Evolutionary conservation across 2,329 filamentous ascomycete species (phyloP), one percentile per base, ranked within the genome.

Genomic region (Arthrobotrys entomopaga): DNA sequence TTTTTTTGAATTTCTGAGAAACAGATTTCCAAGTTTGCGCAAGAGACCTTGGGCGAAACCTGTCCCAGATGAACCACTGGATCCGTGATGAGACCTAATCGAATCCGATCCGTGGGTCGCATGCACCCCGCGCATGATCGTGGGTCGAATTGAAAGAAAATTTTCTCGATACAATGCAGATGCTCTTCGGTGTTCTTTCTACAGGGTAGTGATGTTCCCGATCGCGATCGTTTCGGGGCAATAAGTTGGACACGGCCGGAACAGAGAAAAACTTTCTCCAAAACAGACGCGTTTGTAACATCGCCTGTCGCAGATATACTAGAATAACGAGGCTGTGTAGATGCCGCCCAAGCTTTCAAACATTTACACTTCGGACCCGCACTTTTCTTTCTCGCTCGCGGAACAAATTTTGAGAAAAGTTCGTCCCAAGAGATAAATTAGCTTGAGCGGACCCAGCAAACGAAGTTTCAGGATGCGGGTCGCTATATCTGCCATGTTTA

Each of bases 251-350:
- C 53, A 58, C 15, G 13, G 56, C 24, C 16, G 38, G 65, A 15
- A 50, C 29, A 26, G 59, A 61, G 60, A 63, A 52, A 58, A 19
- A 46, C 11, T 10, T n/a, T n/a, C n/a, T 42, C 63, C 49, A n/a
- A 72, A 72, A 65, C 46, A 60, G 40, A 40, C 54, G 61, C 52
- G 63, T n/a, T 19, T 61, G 70, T 67, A 65, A 67, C 70, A 67
- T 49, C 42, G 40, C 54, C 48, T 49, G 70, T 74, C 50, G 53
- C 70, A 74, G 57, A 64, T 74, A 74, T 56, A 67, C 46, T 63
- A 40, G 53, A 74, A 63, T 20, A 71, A 46, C 60, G 69, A 74
- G 70, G 70, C 70, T 74, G 70, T 74, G 70, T 74, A 74, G 70
- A 74, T 74, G 63, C 63, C 70, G 63, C 61, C 57, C 52, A 40